These are phyloP conservation scores for Arabidopsis lyrata DNA, from an alignment of 441 rosid species.

Conservation along the genomic window DNA sequence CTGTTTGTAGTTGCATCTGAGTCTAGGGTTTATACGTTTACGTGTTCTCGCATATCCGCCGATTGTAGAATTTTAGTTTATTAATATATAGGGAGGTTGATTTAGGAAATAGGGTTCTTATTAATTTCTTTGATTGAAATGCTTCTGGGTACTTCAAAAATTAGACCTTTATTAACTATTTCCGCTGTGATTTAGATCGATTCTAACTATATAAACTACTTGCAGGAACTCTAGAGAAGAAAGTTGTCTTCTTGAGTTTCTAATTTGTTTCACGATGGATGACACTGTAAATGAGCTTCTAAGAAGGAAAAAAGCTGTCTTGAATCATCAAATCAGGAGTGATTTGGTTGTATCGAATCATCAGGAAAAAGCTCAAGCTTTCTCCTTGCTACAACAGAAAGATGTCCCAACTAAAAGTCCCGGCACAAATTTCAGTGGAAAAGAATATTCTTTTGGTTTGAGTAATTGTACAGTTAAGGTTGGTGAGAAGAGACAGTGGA, in stretches of 20 bases:
- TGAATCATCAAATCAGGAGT: background rate
- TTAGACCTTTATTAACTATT: background rate
- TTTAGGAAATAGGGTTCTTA: too few species aligned
- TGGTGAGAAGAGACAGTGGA: slow-evolving; percentile 39
- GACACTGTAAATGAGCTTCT: background rate
- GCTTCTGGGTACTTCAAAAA: too few species aligned
- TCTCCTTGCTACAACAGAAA: background rate
- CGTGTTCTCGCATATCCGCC: too few species aligned
- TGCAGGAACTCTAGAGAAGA: background rate
- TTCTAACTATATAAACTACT: too few species aligned
- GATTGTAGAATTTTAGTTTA: too few species aligned
- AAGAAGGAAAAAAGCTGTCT: background rate
- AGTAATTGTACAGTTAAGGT: background rate
- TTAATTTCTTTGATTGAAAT: too few species aligned
- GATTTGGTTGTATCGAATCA: slow-evolving; percentile 2
- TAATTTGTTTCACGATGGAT: background rate
- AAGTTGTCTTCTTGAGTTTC: background rate
- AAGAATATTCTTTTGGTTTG: background rate
- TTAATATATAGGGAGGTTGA: too few species aligned
- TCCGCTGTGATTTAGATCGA: too few species aligned
- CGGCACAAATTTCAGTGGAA: background rate
- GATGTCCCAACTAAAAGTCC: background rate
- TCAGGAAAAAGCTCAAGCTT: background rate
- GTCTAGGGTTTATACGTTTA: too few species aligned
- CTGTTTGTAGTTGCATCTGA: too few species aligned